Base-by-base conservation (phyloP, 768 basidiomycete genomes). In the Agrocybe praecox region DNA sequence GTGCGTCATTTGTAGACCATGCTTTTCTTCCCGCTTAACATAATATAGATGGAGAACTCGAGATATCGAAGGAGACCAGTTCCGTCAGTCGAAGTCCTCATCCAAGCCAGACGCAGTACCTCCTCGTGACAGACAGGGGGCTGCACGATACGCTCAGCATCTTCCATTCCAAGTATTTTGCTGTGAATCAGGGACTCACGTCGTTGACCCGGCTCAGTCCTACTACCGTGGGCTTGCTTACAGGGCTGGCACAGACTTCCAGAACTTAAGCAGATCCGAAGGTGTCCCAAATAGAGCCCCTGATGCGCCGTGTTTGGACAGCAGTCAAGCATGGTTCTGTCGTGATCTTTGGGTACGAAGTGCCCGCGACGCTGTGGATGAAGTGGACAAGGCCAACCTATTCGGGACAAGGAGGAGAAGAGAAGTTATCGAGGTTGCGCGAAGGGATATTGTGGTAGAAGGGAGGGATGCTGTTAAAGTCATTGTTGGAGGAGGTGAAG, bases 91-190 rank as follows among this genome's bases (percentile, higher is more conserved):
- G 51, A 94, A 92, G 67, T 97, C 95, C 1, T 92, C 92, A 15
- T 92, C 94, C 1, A 91, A 94, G 60, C 84, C 88, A 17, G 93
- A 94, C 66, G 88, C 90, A 2, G 94, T 94, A 0, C 97, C 97
- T 15, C 96, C 96, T 2, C 90, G 96, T 60, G 96, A 99, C 71
- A 80, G 80, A 56, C 77, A 78, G 45, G 94, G 92, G 2, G 86
- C 94, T 1, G 76, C 83, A 26, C 90, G 96, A 18, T 99, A 96
- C 71, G 85, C 85, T 1, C 85, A 89, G 57, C 96, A 99, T 66
- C 84, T 98, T 1, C 97, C 97, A 4, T 98, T 99, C 80, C 97
- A 99, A 70, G 94, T 92, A 9, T 98, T 97, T 76, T 99, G 97
- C 78, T 99, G 97, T 74, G 97, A 99, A 76, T 90, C 94, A 0